phyloP scores from a whole-genome alignment of 768 basidiomycete genomes.

The Rhizopogon roseolus region DNA sequence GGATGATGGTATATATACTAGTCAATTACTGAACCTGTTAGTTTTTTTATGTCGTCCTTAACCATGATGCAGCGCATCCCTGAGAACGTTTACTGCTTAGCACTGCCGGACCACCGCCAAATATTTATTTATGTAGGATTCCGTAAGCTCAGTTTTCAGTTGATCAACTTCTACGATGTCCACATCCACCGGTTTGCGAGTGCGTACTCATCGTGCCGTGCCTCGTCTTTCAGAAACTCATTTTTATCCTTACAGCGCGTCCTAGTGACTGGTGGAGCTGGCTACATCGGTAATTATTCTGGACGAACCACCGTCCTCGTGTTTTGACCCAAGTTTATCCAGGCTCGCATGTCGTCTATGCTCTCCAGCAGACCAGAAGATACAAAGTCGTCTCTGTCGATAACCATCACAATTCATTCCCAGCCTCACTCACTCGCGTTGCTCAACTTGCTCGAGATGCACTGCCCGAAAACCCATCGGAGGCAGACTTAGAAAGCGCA shows the following conservation, averaged over 20 bases:
- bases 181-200: conserved; percentile 37
- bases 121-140: conserved; percentile 1
- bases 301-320: conserved; percentile 5
- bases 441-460: conserved; percentile 74
- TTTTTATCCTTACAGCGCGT: conserved; percentile 41
- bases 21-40: neutral
- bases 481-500: conserved; percentile 64
- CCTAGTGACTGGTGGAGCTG: conserved; percentile 76
- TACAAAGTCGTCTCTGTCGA: conserved; percentile 95
- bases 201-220: conserved; percentile 26
- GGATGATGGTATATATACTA: neutral
- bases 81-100: no score
- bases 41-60: neutral
- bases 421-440: conserved; percentile 69
- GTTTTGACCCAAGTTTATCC: conserved; percentile 8
- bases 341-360: conserved; percentile 94
- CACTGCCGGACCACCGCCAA: neutral
- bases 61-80: neutral
- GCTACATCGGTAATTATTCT: conserved; percentile 71
- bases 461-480: conserved; percentile 61
- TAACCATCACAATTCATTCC: conserved; percentile 90
- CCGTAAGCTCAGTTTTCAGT: neutral
- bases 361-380: conserved; percentile 77
- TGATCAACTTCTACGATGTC: conserved; percentile 17
- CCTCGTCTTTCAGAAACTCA: conserved; percentile 5